Evolutionary conservation across 2,329 filamentous ascomycete species (phyloP).

Genomic region (Alternaria arbusti): DNA sequence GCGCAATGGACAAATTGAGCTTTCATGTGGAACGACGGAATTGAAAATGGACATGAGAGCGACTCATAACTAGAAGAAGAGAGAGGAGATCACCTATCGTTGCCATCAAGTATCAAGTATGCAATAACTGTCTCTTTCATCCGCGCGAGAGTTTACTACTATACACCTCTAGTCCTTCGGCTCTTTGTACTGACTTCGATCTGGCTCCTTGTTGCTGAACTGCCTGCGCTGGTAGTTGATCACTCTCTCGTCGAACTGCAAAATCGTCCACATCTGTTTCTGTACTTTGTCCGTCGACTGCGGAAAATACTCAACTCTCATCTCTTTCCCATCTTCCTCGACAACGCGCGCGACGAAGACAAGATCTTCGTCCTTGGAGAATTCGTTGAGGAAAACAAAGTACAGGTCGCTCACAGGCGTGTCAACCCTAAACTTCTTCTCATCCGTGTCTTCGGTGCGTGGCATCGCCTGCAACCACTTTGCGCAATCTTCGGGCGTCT

Average conservation of each 20-base stretch:
- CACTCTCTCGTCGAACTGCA: slow-evolving; percentile 4
- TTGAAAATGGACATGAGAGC: not conserved
- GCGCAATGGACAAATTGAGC: not conserved
- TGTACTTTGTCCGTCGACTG: not conserved
- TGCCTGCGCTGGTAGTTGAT: not conserved
- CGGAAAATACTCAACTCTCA: slow-evolving; percentile 13
- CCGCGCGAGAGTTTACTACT: not conserved
- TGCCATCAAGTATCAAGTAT: not conserved
- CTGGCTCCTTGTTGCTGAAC: slow-evolving; percentile 2
- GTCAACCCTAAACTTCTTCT: not conserved
- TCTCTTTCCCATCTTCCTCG: not conserved
- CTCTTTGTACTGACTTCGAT: slow-evolving; percentile 4
- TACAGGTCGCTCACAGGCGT: not conserved
- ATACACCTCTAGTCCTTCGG: not conserved
- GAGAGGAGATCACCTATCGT: not conserved
- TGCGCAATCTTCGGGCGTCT: not conserved
- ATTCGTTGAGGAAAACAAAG: slow-evolving; percentile 12
- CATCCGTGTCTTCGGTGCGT: not conserved
- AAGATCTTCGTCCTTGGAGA: slow-evolving; percentile 13
- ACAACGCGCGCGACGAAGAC: slow-evolving; percentile 7
- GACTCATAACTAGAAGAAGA: not conserved
- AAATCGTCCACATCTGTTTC: slow-evolving; percentile 5
- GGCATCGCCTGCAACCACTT: not conserved
- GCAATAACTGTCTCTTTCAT: not conserved
- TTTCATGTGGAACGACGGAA: not conserved